These are phyloP conservation scores for Insectozyma bohioensis DNA, from an alignment of 1,139 yeast genomes.

Conservation along the genomic window DNA sequence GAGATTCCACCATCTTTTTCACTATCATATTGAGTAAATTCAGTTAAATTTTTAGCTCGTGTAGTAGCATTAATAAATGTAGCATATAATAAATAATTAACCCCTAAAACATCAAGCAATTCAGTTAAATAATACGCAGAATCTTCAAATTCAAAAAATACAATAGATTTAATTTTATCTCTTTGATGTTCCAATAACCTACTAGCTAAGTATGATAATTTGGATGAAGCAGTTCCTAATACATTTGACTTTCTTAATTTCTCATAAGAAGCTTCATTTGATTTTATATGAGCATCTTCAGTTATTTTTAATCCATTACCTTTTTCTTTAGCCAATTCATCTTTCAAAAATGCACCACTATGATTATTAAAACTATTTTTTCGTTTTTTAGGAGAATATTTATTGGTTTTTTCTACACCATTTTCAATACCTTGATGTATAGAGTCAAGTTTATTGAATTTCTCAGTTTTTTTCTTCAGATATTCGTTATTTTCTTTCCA, in stretches of 20 bases:
- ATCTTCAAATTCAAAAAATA: conserved; percentile 71
- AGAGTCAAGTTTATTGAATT: conserved; percentile 29
- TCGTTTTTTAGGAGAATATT: neutral
- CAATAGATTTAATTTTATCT: conserved; percentile 50
- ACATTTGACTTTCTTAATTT: conserved; percentile 35
- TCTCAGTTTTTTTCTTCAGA: conserved; percentile 34
- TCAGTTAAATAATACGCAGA: conserved; percentile 69
- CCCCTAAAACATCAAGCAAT: conserved; percentile 58
- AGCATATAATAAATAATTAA: conserved; percentile 62
- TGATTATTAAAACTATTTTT: conserved; percentile 2
- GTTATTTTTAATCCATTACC: neutral
- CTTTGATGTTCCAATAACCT: conserved; percentile 52
- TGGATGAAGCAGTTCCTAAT: conserved; percentile 60
- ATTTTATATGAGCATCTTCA: neutral
- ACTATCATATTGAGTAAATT: conserved; percentile 44
- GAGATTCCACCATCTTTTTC: conserved; percentile 45
- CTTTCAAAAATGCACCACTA: no score
- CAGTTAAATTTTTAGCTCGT: conserved; percentile 53
- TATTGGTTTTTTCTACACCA: no score
- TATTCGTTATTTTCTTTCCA: conserved; percentile 43
- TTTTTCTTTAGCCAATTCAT: conserved; percentile 13
- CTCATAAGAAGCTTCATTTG: conserved; percentile 5
- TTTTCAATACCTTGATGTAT: conserved; percentile 21
- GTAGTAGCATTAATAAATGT: conserved; percentile 52
- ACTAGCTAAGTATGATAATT: conserved; percentile 57